Percentiles rank a stretch among this genome's conserved stretches.
These are phyloP conservation scores for Zopfochytrium polystomum DNA, from an alignment of 371 early-diverging fungal species.

Conservation along the genomic window DNA sequence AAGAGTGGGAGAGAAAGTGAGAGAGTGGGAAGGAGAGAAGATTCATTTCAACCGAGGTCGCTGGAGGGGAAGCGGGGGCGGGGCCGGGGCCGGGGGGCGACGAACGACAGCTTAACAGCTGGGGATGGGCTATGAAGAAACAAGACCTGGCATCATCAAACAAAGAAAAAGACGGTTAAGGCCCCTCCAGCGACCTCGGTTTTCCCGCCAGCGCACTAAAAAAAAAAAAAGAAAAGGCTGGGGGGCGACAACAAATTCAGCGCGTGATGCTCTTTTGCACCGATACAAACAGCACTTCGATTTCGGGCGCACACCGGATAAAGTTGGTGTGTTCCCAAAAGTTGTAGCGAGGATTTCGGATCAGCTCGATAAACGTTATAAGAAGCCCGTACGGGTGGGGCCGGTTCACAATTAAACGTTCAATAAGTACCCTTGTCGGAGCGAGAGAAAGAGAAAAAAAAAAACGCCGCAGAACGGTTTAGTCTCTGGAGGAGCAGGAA, in stretches of 20 bases:
- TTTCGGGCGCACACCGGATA: conserved; percentile 48
- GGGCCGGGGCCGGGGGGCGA: not conserved
- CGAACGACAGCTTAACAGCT: not conserved
- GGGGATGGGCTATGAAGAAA: not conserved
- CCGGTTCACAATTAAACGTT: conserved; percentile 91
- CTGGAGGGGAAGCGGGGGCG: not conserved
- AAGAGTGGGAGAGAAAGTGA: too few species aligned
- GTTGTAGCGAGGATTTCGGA: conserved; percentile 85
- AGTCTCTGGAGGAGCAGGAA: not conserved
- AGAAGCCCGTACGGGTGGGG: conserved; percentile 97
- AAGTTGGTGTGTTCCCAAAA: conserved; percentile 79
- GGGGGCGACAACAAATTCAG: too few species aligned
- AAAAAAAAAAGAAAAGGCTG: too few species aligned
- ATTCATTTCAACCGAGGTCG: not conserved
- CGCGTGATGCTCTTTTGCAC: conserved; percentile 50
- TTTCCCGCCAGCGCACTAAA: too few species aligned
- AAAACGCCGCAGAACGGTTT: conserved; percentile 1
- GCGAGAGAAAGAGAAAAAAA: not conserved
- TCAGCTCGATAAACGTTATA: conserved; percentile 94
- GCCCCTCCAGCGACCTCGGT: conserved; percentile 11
- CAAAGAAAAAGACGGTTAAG: not conserved
- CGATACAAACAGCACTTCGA: conserved; percentile 45
- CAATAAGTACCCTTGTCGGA: conserved; percentile 73
- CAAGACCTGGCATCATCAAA: not conserved
- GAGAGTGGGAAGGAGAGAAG: too few species aligned